These are phyloP conservation scores for Eucalyptus polybractea DNA, from an alignment of 345 rosid genomes.

Conservation along the genomic window DNA sequence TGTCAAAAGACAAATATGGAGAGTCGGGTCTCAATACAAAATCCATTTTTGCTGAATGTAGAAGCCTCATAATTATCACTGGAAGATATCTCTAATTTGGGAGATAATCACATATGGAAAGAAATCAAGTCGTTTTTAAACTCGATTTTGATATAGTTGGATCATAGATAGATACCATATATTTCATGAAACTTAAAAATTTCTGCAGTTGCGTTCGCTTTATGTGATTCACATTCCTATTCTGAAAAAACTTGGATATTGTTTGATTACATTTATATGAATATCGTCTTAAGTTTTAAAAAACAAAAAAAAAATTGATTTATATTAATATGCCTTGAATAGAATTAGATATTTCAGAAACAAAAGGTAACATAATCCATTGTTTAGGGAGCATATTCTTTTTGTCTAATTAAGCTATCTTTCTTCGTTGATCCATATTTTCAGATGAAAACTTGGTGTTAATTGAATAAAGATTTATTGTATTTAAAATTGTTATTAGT, in stretches of 20 bases:
- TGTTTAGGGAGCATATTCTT: background rate
- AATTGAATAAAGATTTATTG: background rate
- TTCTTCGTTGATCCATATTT: background rate
- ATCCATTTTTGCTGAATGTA: background rate
- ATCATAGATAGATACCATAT: background rate
- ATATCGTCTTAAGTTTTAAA: background rate
- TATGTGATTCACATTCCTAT: background rate
- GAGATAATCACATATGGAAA: background rate
- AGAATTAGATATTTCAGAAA: background rate
- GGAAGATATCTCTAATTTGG: background rate
- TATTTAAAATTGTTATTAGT: no score
- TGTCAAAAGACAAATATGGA: background rate
- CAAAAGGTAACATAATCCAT: background rate
- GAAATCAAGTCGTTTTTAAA: background rate
- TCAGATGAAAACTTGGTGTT: background rate
- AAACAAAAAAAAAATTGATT: background rate
- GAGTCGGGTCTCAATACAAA: background rate
- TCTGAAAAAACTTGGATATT: background rate
- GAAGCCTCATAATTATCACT: background rate
- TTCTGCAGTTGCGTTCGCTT: background rate
- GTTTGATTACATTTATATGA: background rate
- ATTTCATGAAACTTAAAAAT: background rate
- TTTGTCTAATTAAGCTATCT: background rate
- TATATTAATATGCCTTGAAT: background rate
- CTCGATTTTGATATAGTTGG: background rate